These are phyloP conservation scores for Nemania sp. DNA, from an alignment of 2,329 filamentous ascomycete genomes.

Conservation along the genomic window DNA sequence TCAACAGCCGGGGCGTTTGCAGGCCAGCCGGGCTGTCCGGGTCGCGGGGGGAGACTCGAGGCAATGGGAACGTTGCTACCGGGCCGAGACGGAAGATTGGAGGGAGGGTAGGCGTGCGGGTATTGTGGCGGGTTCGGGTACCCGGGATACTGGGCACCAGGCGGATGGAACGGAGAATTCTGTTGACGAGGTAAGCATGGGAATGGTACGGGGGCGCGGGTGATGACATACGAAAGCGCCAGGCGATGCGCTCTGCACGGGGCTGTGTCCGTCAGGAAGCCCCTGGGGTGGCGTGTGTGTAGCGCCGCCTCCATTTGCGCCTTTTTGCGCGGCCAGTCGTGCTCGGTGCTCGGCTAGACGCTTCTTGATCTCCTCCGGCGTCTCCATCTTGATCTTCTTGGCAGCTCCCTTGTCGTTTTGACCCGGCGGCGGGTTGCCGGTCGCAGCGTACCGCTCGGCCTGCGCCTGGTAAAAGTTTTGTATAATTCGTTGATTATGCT, in stretches of 20 bases:
- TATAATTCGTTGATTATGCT: constrained; percentile 85
- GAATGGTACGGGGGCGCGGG: not conserved
- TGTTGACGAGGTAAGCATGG: constrained; percentile 29
- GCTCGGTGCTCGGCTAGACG: constrained; percentile 78
- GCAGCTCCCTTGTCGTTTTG: constrained; percentile 66
- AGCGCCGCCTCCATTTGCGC: constrained; percentile 58
- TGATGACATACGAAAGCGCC: constrained; percentile 61
- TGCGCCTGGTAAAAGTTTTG: constrained; percentile 85
- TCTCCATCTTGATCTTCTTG: constrained; percentile 76
- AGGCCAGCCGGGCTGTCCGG: constrained; percentile 43
- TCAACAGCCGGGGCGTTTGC: constrained; percentile 51
- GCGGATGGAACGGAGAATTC: constrained; percentile 51
- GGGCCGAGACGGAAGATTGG: constrained; percentile 53
- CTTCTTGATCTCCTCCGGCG: constrained; percentile 76
- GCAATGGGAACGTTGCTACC: constrained; percentile 47
- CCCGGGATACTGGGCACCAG: constrained; percentile 44
- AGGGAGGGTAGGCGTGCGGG: constrained; percentile 46
- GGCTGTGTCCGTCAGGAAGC: constrained; percentile 52
- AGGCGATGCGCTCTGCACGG: constrained; percentile 56
- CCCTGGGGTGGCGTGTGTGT: constrained; percentile 53
- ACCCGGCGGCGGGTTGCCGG: constrained; percentile 80
- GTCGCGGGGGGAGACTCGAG: constrained; percentile 51
- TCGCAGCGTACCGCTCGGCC: constrained; percentile 77
- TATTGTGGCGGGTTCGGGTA: constrained; percentile 49
- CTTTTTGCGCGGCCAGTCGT: constrained; percentile 64